Conservation (phyloP, 345 rosid genomes). For the Adansonia digitata region DNA sequence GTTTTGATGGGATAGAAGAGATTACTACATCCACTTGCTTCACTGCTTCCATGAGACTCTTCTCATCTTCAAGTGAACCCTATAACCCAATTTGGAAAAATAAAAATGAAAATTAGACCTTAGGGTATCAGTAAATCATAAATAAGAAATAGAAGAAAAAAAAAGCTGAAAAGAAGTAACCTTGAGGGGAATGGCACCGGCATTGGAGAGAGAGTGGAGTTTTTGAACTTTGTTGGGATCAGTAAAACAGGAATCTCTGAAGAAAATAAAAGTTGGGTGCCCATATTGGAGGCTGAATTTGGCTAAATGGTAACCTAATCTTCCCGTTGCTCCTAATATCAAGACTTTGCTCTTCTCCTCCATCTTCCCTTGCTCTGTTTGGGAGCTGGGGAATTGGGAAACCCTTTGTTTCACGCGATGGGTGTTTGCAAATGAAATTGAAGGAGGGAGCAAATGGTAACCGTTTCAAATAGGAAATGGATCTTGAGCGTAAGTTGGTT, state of each 20-base stretch:
- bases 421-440: no score
- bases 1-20: slow-evolving; percentile 63
- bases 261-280: slow-evolving; percentile 60
- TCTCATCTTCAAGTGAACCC: slow-evolving; percentile 74
- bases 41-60: slow-evolving; percentile 60
- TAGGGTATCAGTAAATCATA: background rate
- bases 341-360: slow-evolving; percentile 54
- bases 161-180: slow-evolving; percentile 18
- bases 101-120: background rate
- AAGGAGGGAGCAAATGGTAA: background rate
- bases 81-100: slow-evolving; percentile 9
- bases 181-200: slow-evolving; percentile 57
- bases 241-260: slow-evolving; percentile 41
- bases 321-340: slow-evolving; percentile 71
- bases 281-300: slow-evolving; percentile 38
- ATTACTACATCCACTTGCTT: slow-evolving; percentile 72
- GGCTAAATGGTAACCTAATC: slow-evolving; percentile 54
- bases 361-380: slow-evolving; percentile 7
- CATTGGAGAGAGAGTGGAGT: slow-evolving; percentile 40
- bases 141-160: background rate
- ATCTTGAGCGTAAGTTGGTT: no score
- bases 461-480: no score
- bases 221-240: slow-evolving; percentile 43
- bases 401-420: no score
- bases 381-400: no score